phyloP scores from a whole-genome alignment of 1,139 yeast genomes.

The Debaryomycetaceae sp. region DNA sequence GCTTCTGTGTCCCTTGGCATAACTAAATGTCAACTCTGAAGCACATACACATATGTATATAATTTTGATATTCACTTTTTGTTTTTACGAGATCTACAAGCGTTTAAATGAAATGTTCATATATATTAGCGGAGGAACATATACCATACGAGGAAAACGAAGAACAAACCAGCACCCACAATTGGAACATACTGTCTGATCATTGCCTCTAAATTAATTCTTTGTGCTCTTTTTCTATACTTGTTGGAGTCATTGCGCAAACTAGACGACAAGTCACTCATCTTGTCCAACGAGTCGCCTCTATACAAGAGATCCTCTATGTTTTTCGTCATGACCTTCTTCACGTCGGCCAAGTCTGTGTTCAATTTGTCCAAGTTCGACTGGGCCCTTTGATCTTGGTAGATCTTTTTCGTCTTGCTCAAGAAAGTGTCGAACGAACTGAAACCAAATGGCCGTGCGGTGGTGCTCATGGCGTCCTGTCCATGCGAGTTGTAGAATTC shows the following conservation, averaged over 20 bases:
- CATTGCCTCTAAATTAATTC: conserved; percentile 86
- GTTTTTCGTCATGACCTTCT: conserved; percentile 92
- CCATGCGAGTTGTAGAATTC: conserved; percentile 85
- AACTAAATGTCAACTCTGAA: too few species aligned
- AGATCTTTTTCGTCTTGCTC: conserved; percentile 81
- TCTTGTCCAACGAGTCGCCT: conserved; percentile 89
- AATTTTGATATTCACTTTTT: neutral
- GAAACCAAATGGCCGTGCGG: conserved; percentile 84
- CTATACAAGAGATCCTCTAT: conserved; percentile 91
- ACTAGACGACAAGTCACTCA: conserved; percentile 83
- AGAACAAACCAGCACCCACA: conserved; percentile 64
- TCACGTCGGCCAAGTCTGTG: conserved; percentile 87
- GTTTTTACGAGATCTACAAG: neutral
- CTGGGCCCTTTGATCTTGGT: conserved; percentile 89
- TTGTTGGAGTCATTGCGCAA: conserved; percentile 81
- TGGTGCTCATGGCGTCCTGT: conserved; percentile 56
- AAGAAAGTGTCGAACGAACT: conserved; percentile 81
- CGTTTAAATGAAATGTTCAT: neutral
- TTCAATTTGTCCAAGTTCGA: conserved; percentile 82
- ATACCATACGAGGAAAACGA: conserved; percentile 83
- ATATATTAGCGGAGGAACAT: conserved; percentile 44
- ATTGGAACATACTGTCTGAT: conserved; percentile 87
- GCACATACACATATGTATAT: too few species aligned
- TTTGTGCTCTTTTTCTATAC: conserved; percentile 85
- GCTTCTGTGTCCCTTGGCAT: too few species aligned